Conservation (phyloP, 2,329 filamentous ascomycete species). For the Pyrenophora seminiperda region DNA sequence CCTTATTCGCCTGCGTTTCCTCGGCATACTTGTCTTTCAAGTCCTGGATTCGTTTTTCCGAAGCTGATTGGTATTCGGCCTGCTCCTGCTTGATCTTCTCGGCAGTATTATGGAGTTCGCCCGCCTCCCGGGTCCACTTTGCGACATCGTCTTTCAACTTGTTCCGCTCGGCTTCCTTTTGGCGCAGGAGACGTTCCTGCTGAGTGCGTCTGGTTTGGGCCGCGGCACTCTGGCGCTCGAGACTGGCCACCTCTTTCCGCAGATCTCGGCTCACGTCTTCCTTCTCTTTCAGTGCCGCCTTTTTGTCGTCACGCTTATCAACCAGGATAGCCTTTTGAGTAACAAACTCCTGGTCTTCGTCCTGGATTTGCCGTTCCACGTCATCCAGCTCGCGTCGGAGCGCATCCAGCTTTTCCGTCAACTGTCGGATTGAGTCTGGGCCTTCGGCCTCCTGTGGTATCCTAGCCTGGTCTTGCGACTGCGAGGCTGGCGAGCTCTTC, state of each 20-base stretch:
- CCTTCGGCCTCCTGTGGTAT: slow-evolving; percentile 48
- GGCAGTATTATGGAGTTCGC: slow-evolving; percentile 59
- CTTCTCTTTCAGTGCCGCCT: slow-evolving; percentile 80
- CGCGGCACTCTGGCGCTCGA: slow-evolving; percentile 80
- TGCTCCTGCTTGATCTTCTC: slow-evolving; percentile 53
- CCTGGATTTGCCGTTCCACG: slow-evolving; percentile 69
- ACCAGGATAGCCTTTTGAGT: slow-evolving; percentile 59
- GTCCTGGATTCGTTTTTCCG: slow-evolving; percentile 49
- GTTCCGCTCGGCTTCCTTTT: slow-evolving; percentile 70
- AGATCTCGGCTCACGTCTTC: slow-evolving; percentile 87
- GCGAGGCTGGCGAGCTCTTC: slow-evolving; percentile 74
- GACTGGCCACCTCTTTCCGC: slow-evolving; percentile 76
- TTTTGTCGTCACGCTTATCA: slow-evolving; percentile 79
- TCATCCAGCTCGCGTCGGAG: slow-evolving; percentile 86
- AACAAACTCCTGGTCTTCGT: slow-evolving; percentile 60
- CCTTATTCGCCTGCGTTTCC: slow-evolving; percentile 57
- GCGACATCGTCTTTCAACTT: slow-evolving; percentile 73
- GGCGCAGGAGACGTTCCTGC: slow-evolving; percentile 72
- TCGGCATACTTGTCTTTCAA: slow-evolving; percentile 50
- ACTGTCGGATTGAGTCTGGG: slow-evolving; percentile 64
- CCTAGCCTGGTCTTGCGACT: slow-evolving; percentile 43
- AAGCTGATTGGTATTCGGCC: slow-evolving; percentile 38
- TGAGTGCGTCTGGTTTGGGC: slow-evolving; percentile 79
- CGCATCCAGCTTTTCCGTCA: slow-evolving; percentile 80
- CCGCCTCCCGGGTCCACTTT: slow-evolving; percentile 70